These are phyloP conservation scores for Wickerhamiella brachini DNA, from an alignment of 805 yeast genomes.

Conservation along the genomic window DNA sequence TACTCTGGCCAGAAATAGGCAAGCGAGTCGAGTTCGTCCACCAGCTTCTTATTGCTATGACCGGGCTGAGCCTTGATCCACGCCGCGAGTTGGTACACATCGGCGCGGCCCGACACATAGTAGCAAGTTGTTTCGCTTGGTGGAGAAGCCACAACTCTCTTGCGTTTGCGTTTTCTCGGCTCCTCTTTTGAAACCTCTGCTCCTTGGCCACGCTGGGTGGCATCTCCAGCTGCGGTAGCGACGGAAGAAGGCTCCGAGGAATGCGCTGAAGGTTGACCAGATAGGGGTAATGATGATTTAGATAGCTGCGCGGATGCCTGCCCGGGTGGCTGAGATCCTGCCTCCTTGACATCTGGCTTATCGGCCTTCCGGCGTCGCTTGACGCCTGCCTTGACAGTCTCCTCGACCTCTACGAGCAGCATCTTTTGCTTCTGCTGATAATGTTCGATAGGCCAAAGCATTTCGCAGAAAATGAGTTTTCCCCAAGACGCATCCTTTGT, in stretches of 20 bases:
- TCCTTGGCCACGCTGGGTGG: no score
- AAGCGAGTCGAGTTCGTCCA: slow-evolving; percentile 12
- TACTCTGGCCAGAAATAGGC: slow-evolving; percentile 1
- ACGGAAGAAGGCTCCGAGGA: not conserved
- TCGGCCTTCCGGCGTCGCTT: not conserved
- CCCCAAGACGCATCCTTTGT: slow-evolving; percentile 11
- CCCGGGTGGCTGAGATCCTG: not conserved
- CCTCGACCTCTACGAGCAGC: not conserved
- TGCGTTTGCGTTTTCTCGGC: slow-evolving; percentile 6
- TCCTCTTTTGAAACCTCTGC: not conserved
- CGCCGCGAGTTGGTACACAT: slow-evolving; percentile 15
- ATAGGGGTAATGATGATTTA: no score
- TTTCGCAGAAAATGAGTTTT: not conserved
- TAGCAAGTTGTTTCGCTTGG: slow-evolving; percentile 11
- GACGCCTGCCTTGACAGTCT: not conserved
- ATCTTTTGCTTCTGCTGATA: not conserved
- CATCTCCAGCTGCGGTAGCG: not conserved
- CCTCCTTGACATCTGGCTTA: not conserved
- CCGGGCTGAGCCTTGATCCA: slow-evolving; percentile 20
- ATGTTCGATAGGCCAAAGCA: not conserved
- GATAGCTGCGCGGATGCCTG: no score
- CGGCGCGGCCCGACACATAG: slow-evolving; percentile 17
- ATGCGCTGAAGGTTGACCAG: no score
- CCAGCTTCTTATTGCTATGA: slow-evolving; percentile 2
- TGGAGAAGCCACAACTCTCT: slow-evolving; percentile 2